These are phyloP conservation scores for Dictyostelium purpureum DNA, from an alignment of 78 protist genomes.

Conservation along the genomic window DNA sequence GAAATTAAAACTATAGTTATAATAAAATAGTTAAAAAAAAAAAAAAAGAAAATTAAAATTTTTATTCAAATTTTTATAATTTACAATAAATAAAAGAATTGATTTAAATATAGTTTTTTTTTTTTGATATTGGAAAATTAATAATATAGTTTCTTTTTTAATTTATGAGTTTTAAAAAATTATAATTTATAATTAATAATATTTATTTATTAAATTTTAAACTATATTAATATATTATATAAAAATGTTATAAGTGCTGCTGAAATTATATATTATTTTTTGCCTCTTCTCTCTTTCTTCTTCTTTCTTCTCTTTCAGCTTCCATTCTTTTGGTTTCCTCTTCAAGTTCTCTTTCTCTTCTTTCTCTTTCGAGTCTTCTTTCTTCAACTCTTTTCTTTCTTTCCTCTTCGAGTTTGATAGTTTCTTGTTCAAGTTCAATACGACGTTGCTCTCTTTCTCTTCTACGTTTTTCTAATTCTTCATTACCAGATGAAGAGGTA, in stretches of 20 bases:
- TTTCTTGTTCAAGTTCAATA: conserved; percentile 36
- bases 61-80: no score
- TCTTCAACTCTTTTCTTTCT: conserved; percentile 40
- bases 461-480: conserved; percentile 30
- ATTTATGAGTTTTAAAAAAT: not conserved
- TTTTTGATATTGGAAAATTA: not conserved
- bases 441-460: conserved; percentile 27
- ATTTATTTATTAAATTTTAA: not conserved
- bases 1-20: no score
- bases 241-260: not conserved
- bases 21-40: no score
- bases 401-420: conserved; percentile 30
- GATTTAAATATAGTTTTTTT: not conserved
- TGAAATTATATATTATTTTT: not conserved
- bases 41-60: no score
- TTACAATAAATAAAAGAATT: no score
- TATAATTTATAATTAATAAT: not conserved
- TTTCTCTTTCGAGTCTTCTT: conserved; percentile 40
- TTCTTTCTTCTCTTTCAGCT: conserved; percentile 63
- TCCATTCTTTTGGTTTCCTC: conserved; percentile 70
- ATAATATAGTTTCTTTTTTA: not conserved
- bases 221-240: not conserved
- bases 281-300: conserved; percentile 7
- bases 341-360: conserved; percentile 38
- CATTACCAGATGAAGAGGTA: not conserved